Evolutionary conservation across 108 stramenopile species (phyloP).

Genomic region (Cyclotella kingstonii): DNA sequence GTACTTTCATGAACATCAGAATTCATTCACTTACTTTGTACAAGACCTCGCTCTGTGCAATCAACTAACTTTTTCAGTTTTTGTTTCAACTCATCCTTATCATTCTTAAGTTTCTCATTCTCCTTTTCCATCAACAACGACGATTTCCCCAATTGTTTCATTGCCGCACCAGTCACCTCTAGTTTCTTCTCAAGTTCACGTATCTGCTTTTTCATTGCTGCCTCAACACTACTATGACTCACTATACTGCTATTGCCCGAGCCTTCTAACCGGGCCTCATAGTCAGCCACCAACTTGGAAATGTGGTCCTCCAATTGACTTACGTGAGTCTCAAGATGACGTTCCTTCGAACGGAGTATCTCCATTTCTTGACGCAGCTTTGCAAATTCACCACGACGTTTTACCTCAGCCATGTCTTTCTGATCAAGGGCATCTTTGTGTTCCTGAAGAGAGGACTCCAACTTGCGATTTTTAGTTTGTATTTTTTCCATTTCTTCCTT

Average conservation of each 20-base stretch:
- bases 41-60: conserved; percentile 38
- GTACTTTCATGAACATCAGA: too few species aligned
- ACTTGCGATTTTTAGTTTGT: conserved; percentile 16
- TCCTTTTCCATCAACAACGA: conserved; percentile 48
- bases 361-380: conserved; percentile 43
- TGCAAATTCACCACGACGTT: conserved; percentile 42
- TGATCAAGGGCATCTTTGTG: conserved; percentile 28
- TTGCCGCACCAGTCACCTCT: conserved; percentile 38
- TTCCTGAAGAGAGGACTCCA: conserved; percentile 19
- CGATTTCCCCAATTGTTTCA: conserved; percentile 40
- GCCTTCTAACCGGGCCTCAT: conserved; percentile 24
- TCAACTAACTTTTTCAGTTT: conserved; percentile 40
- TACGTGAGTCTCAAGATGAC: conserved; percentile 42
- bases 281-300: conserved; percentile 37
- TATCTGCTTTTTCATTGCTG: conserved; percentile 18
- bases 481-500: conserved; percentile 28
- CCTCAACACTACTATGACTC: conserved; percentile 16
- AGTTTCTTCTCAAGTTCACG: conserved; percentile 42
- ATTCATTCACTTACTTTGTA: too few species aligned
- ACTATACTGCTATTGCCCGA: conserved; percentile 28
- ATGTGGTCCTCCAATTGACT: conserved; percentile 39
- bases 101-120: conserved; percentile 27
- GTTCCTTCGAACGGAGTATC: conserved; percentile 39
- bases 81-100: conserved; percentile 42
- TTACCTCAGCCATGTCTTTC: conserved; percentile 36